Evolutionary conservation across 352 stramenopile genomes (phyloP), one percentile per base, ranked within the genome.

Genomic region (Globisporangium rhizosaccharum): DNA sequence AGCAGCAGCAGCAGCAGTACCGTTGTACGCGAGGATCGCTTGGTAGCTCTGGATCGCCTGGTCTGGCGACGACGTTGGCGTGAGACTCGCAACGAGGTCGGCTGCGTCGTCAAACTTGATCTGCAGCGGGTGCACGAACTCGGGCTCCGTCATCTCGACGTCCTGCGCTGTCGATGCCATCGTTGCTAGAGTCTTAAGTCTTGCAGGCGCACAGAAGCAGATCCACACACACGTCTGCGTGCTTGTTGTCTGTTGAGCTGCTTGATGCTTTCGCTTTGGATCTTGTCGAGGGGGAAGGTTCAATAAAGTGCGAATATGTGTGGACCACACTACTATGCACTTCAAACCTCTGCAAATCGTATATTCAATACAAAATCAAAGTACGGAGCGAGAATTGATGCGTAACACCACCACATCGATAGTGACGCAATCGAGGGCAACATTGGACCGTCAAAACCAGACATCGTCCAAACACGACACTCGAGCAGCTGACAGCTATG

Each of bases 71-170:
- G 70, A 71, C 15, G 47, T 62, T 28, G 67, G 48, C 46, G 59
- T 60, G 47, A 86, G 64, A 49, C 45, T 56, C 15, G 67, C 72
- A 41, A 72, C 73, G 14, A 77, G 45, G 17, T 94, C 82, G 57
- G 85, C 81, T 0, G 79, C 80, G 44, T 90, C 77, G 42, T 94
- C 85, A 52, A 94, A 82, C 66, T 85, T 70, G 55, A 71, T 63
- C 71, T 92, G 79, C 60, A 94, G 73, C 61, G 78, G 72, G 70
- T 94, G 85, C 62, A 75, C 57, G 53, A 76, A 68, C 71, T 90
- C 73, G 6, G 62, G 52, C 55, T 89, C 84, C 42, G 72, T 62
- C 84, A 91, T 91, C 66, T 91, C 79, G 56, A 90, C 76, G 71
- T 94, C 85, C 50, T 71, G 70, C 45, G 56, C 59, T 58, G 66